These are phyloP conservation scores for Fusarium tanahbumbuense DNA, from an alignment of 2,329 filamentous ascomycete species.

Conservation along the genomic window DNA sequence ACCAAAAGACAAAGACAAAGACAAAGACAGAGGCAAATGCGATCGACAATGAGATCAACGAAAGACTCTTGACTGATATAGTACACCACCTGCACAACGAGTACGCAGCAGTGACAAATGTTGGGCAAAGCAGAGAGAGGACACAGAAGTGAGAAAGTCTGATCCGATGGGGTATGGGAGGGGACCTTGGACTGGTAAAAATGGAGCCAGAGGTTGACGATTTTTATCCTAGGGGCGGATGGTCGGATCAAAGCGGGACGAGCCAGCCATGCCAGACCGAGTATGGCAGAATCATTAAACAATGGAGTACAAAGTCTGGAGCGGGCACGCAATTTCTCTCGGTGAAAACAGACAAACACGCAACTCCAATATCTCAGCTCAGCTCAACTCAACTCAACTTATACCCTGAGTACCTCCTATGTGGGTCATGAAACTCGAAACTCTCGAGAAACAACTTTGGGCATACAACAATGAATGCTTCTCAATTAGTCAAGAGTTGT, in stretches of 20 bases:
- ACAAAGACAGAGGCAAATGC: constrained; percentile 2
- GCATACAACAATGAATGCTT: not conserved
- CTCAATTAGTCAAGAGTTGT: not conserved
- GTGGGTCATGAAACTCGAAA: not conserved
- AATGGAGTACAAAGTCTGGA: constrained; percentile 14
- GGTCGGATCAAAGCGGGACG: constrained; percentile 39
- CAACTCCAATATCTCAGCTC: not conserved
- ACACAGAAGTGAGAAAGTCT: constrained; percentile 34
- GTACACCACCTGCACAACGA: constrained; percentile 8
- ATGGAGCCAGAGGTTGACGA: constrained; percentile 33
- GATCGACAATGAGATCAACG: not conserved
- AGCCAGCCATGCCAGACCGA: constrained; percentile 27
- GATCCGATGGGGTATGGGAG: constrained; percentile 31
- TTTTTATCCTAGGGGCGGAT: constrained; percentile 34
- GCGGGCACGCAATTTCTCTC: constrained; percentile 3
- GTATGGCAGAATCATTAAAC: constrained; percentile 18
- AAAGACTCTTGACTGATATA: constrained; percentile 6
- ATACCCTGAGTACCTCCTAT: not conserved
- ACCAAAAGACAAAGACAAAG: constrained; percentile 3
- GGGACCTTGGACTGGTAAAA: constrained; percentile 28
- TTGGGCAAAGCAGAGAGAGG: constrained; percentile 25
- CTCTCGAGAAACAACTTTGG: too few species aligned
- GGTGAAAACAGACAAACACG: constrained; percentile 7
- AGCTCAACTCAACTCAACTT: too few species aligned
- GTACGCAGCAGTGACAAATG: constrained; percentile 25